Evolutionary conservation across 768 basidiomycete species (phyloP).

Genomic region (Mycena olivaceomarginata): DNA sequence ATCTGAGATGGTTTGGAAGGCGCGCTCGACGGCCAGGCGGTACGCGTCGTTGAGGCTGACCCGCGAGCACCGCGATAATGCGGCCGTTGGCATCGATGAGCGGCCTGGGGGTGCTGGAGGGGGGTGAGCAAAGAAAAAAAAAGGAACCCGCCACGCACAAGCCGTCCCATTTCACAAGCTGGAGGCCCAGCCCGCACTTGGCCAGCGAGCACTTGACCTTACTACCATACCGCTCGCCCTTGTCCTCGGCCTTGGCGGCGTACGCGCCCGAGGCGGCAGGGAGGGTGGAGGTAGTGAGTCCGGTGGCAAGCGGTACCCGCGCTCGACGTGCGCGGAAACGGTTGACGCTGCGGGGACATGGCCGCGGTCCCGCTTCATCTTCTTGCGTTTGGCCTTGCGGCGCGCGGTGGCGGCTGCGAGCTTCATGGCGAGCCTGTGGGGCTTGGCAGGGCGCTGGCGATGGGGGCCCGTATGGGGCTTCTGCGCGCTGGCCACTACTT

Average conservation of each 20-base stretch:
- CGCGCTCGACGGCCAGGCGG: background rate
- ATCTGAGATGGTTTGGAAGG: background rate
- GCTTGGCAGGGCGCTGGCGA: background rate
- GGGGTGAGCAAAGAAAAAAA: too few species aligned
- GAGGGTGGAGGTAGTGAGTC: background rate
- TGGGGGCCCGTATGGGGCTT: conserved; percentile 6
- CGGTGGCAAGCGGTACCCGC: background rate
- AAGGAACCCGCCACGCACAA: too few species aligned
- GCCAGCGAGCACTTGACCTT: too few species aligned
- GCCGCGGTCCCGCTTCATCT: background rate
- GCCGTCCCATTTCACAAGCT: too few species aligned
- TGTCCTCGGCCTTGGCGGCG: too few species aligned
- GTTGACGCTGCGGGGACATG: background rate
- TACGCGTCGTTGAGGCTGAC: background rate
- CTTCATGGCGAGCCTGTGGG: background rate
- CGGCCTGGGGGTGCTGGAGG: too few species aligned
- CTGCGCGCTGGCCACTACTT: background rate
- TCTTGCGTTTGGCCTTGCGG: background rate
- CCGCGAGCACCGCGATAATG: conserved; percentile 18
- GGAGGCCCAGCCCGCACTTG: too few species aligned
- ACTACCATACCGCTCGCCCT: too few species aligned
- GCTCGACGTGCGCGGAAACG: background rate
- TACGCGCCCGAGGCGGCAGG: too few species aligned
- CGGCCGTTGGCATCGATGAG: too few species aligned
- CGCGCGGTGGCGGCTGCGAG: background rate